Percentiles rank a stretch among this genome's conserved stretches.
These are phyloP conservation scores for Paralagenidium karlingii DNA, from an alignment of 352 stramenopile species.

Conservation along the genomic window DNA sequence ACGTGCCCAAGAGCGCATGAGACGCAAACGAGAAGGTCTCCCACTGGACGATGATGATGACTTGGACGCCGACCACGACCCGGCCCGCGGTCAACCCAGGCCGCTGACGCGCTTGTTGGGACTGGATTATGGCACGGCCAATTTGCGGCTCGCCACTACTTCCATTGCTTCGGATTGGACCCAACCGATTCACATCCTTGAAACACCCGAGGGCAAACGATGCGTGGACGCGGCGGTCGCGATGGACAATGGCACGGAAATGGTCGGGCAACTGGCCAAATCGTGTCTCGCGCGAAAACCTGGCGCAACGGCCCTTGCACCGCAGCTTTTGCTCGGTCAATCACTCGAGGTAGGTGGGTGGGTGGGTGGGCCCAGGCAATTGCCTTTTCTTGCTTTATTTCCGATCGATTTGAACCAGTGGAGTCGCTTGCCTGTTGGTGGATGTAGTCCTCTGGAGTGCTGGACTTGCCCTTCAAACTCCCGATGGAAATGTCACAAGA, in stretches of 20 bases:
- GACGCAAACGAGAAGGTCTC: conserved; percentile 21
- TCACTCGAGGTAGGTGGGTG: too few relatives aligned
- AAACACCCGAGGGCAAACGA: conserved; percentile 37
- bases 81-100: background rate
- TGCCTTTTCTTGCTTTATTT: too few relatives aligned
- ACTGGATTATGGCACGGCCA: conserved; percentile 38
- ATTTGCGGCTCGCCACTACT: conserved; percentile 29
- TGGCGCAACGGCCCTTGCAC: conserved; percentile 35
- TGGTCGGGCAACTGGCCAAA: conserved; percentile 33
- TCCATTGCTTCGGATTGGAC: conserved; percentile 11
- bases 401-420: too few relatives aligned
- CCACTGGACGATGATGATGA: conserved; percentile 25
- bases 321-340: conserved; percentile 29
- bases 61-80: conserved; percentile 5
- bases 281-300: conserved; percentile 36
- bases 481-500: too few relatives aligned
- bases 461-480: too few relatives aligned
- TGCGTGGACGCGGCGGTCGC: conserved; percentile 40
- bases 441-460: too few relatives aligned
- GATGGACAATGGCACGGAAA: conserved; percentile 38
- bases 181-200: conserved; percentile 22
- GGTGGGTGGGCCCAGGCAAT: too few relatives aligned
- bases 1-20: conserved; percentile 41
- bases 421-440: too few relatives aligned
- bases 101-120: conserved; percentile 24